Evolutionary conservation across 2,329 filamentous ascomycete species (phyloP).

Genomic region (Helotiales sp.): DNA sequence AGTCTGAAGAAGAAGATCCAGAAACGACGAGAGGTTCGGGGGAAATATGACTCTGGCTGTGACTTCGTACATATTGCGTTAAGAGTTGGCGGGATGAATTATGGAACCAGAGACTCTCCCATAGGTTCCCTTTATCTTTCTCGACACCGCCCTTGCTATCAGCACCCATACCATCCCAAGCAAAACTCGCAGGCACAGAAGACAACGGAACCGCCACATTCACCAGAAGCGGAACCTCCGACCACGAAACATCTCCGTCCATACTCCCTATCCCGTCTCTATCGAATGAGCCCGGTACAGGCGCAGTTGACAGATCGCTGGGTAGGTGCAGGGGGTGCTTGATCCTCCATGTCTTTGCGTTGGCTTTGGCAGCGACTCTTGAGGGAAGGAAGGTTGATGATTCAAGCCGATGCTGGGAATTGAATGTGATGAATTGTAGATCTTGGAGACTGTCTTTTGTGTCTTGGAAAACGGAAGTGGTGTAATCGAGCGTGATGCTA

Average conservation of each 20-base stretch:
- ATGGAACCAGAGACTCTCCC: constrained; percentile 27
- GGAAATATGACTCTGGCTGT: constrained; percentile 41
- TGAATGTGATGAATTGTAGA: constrained; percentile 30
- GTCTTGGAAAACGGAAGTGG: constrained; percentile 32
- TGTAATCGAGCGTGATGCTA: constrained; percentile 37
- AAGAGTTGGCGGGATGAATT: constrained; percentile 13
- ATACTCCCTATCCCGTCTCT: no score
- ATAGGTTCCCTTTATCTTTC: no score
- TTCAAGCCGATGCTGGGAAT: constrained; percentile 21
- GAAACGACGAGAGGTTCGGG: constrained; percentile 48
- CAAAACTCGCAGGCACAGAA: constrained; percentile 20
- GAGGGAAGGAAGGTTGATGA: no score
- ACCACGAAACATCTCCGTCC: constrained; percentile 25
- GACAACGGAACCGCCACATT: constrained; percentile 24
- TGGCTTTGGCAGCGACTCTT: no score
- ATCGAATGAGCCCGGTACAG: neutral
- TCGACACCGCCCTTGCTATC: no score
- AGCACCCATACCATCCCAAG: no score
- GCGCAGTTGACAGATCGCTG: constrained; percentile 22
- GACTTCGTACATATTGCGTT: neutral
- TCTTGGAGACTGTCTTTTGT: constrained; percentile 29
- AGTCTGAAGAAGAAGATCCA: constrained; percentile 26
- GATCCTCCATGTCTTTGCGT: constrained; percentile 6
- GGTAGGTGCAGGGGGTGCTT: constrained; percentile 26
- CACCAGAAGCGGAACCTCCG: constrained; percentile 11